Percentiles rank a stretch among this genome's conserved stretches.
Evolutionary conservation across 768 basidiomycete species (phyloP).

Genomic region (Pleurotus tuber-regium): DNA sequence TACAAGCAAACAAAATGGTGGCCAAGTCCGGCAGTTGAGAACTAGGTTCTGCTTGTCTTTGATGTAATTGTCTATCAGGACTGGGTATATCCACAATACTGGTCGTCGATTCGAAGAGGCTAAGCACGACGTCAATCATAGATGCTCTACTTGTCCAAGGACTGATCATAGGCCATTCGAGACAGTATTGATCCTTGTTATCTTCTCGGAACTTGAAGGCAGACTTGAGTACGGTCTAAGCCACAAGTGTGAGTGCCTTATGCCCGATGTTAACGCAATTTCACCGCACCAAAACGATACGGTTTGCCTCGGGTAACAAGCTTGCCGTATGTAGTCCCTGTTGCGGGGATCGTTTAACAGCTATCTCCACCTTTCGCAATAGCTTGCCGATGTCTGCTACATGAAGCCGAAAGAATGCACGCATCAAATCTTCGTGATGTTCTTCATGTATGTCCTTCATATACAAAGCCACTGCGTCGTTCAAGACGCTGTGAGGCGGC

Average conservation of each 20-base stretch:
- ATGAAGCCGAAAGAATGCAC: constrained; percentile 79
- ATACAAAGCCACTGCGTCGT: constrained; percentile 66
- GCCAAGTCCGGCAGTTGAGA: constrained; percentile 67
- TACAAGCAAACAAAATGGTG: constrained; percentile 57
- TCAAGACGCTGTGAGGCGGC: constrained; percentile 59
- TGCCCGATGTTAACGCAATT: not conserved
- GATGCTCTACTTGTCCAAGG: constrained; percentile 81
- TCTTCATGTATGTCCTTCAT: constrained; percentile 58
- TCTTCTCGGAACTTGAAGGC: constrained; percentile 74
- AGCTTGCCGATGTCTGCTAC: constrained; percentile 65
- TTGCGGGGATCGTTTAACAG: constrained; percentile 32
- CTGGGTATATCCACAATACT: constrained; percentile 40
- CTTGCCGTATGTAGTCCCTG: constrained; percentile 35
- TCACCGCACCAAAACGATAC: constrained; percentile 55
- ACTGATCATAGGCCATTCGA: constrained; percentile 64
- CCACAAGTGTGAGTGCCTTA: not conserved
- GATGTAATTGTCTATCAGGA: constrained; percentile 22
- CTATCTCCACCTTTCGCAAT: constrained; percentile 56
- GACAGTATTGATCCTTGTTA: constrained; percentile 73
- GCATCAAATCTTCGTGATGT: constrained; percentile 71
- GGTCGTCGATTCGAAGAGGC: constrained; percentile 69
- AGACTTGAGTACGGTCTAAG: constrained; percentile 68
- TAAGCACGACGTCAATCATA: constrained; percentile 65
- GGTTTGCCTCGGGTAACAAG: constrained; percentile 65
- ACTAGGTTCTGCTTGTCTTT: constrained; percentile 34